Evolutionary conservation across 345 rosid genomes (phyloP).

Genomic region (Hibiscus mutabilis): DNA sequence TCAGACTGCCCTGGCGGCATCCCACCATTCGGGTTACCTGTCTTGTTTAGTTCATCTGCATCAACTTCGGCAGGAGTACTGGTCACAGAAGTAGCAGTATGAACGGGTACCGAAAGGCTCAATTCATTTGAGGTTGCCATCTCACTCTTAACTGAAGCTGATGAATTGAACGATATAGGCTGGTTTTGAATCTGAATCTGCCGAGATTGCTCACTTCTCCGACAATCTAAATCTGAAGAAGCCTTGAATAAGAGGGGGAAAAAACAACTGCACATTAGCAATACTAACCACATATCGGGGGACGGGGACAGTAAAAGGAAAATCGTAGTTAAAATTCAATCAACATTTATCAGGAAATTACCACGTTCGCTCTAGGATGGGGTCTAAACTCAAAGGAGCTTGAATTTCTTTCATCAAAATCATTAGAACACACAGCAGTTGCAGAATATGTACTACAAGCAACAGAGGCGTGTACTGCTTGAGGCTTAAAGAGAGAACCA

Average conservation of each 20-base stretch:
- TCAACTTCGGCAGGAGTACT: not conserved
- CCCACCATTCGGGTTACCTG: not conserved
- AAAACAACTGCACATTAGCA: not conserved
- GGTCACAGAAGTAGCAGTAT: not conserved
- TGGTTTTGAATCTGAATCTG: not conserved
- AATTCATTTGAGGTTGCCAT: not conserved
- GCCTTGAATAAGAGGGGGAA: not conserved
- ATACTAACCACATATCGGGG: not conserved
- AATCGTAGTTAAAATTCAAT: not conserved
- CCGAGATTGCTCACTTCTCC: not conserved
- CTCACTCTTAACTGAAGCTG: not conserved
- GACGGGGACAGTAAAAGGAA: not conserved
- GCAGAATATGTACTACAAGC: not conserved
- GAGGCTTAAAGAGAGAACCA: not conserved
- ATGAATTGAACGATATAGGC: not conserved
- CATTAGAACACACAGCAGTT: not conserved
- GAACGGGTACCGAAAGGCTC: not conserved
- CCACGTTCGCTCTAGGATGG: not conserved
- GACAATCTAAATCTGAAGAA: not conserved
- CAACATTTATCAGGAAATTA: not conserved
- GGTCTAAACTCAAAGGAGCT: conserved; percentile 1
- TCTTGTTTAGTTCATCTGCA: not conserved
- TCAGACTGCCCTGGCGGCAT: not conserved
- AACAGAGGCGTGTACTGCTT: not conserved
- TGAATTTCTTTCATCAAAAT: not conserved